Conservation (phyloP, 768 basidiomycete species). For the Pleurotus platypus region DNA sequence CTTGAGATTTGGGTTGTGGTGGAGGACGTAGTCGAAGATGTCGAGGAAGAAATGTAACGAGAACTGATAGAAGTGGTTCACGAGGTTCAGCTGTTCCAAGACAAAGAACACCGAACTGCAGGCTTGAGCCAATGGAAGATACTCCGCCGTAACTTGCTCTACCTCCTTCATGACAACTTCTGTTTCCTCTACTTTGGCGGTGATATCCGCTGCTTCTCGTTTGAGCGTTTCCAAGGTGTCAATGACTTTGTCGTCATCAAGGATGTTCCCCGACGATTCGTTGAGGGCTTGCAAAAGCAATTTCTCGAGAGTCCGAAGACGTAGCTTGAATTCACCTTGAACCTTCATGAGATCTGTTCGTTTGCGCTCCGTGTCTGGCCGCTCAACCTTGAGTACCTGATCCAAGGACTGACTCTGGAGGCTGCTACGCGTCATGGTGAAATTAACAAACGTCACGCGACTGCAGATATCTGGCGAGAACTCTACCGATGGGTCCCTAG, state of each 20-base stretch:
- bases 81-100: slow-evolving; percentile 86
- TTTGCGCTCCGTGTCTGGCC: slow-evolving; percentile 94
- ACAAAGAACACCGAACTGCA: slow-evolving; percentile 98
- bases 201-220: slow-evolving; percentile 93
- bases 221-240: slow-evolving; percentile 94
- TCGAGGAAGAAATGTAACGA: slow-evolving; percentile 97
- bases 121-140: slow-evolving; percentile 90
- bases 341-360: slow-evolving; percentile 96
- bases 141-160: slow-evolving; percentile 92
- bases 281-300: slow-evolving; percentile 92
- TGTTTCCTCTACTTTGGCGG: slow-evolving; percentile 93
- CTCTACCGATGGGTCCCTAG: slow-evolving; percentile 94
- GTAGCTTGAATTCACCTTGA: slow-evolving; percentile 95
- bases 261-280: slow-evolving; percentile 93
- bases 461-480: slow-evolving; percentile 99
- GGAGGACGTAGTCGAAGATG: slow-evolving; percentile 93
- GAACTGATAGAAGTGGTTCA: slow-evolving; percentile 99
- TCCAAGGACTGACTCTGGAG: slow-evolving; percentile 97
- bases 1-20: slow-evolving; percentile 87
- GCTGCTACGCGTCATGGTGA: slow-evolving; percentile 98
- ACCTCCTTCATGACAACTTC: slow-evolving; percentile 95
- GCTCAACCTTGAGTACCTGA: slow-evolving; percentile 94
- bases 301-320: slow-evolving; percentile 89
- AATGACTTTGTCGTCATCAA: slow-evolving; percentile 99
- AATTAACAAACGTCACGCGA: slow-evolving; percentile 93